Evolutionary conservation across 352 stramenopile genomes (phyloP).

Genomic region (Globisporangium barbulae): DNA sequence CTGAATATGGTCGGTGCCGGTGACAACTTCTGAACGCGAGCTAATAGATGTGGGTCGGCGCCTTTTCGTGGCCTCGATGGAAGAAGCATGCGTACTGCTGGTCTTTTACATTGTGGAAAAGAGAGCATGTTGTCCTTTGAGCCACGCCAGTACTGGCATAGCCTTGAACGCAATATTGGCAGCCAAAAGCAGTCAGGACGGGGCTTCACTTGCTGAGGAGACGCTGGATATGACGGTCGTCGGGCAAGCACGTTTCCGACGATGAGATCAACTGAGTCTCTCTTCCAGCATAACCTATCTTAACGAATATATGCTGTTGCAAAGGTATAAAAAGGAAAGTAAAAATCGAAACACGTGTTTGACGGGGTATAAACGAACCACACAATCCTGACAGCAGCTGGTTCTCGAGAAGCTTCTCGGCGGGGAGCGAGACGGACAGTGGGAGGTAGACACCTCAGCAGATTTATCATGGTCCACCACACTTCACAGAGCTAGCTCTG

Average conservation of each 20-base stretch:
- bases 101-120: not conserved
- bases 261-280: not conserved
- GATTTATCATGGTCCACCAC: not conserved
- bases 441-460: not conserved
- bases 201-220: not conserved
- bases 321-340: not conserved
- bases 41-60: not conserved
- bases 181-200: not conserved
- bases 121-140: not conserved
- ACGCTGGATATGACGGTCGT: not conserved
- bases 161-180: too few species aligned
- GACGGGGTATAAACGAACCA: not conserved
- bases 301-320: not conserved
- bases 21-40: not conserved
- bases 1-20: not conserved
- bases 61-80: not conserved
- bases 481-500: too few species aligned
- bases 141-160: too few species aligned
- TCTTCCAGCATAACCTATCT: constrained; percentile 1
- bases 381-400: not conserved
- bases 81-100: not conserved
- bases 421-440: not conserved
- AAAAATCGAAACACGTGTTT: not conserved
- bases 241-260: not conserved
- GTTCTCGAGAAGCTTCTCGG: not conserved